Base-by-base conservation (phyloP, 78 protist genomes). In the Dictyostelium purpureum region DNA sequence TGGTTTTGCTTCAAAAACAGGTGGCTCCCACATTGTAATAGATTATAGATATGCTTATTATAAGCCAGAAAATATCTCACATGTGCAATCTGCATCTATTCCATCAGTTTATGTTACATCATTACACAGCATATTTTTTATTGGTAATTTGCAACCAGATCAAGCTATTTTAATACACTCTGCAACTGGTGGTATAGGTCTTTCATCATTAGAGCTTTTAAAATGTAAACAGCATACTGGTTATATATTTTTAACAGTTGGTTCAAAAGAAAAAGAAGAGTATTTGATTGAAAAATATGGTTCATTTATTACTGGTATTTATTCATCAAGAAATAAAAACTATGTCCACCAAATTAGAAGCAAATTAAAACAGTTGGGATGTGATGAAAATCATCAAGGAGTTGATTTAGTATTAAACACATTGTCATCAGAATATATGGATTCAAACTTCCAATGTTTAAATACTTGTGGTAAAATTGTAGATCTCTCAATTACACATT, bases 51-150 rank as follows among this genome's bases (percentile, higher is more conserved):
- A 28, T 1, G 66, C 66, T 24, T 47, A 11, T 19, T 18, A 10
- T 9, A 79, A 79, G 65, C 90, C 90, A 65, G 1, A 7, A 0
- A 47, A 57, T 1, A 26, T 83, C 6, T 45, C 26, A 4, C 43
- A 31, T 49, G 6, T 26, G 1, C 52, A 83, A 69, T 77, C 90
- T 4, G 90, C 90, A 6, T 40, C 90, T 7, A 51, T 83, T 4
- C 90, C 90, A 33, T 57, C 31, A 0, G 69, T 40, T 4, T 67
- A 40, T 43, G 0, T 40, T 19, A 65, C 90, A 1, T 51, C 79
- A 33, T 10, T 40, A 6, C 56, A 40, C 10, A 38, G n/a, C n/a
- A n/a, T n/a, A n/a, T n/a, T n/a, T n/a, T n/a, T 18, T 31, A 2
- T 65, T 65, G 38, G 43, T 65, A 18, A 35, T 33, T 65, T 28